Conservation (phyloP, 371 early-diverging fungal genomes). For the Rhizopus arrhizus region DNA sequence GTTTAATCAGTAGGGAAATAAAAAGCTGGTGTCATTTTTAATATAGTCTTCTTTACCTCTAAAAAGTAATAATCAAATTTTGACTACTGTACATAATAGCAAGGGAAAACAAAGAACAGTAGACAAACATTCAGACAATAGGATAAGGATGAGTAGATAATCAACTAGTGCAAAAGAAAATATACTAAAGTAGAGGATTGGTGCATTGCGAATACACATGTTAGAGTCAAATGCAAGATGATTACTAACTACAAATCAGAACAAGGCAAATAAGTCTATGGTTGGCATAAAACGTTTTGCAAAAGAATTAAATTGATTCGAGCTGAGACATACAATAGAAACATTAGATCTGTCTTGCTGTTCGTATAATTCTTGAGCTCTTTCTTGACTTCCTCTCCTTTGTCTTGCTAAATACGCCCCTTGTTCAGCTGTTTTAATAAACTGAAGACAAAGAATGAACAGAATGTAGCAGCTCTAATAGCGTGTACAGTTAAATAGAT, state of each 20-base stretch:
- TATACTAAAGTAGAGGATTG: slow-evolving; percentile 31
- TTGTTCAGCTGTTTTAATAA: slow-evolving; percentile 21
- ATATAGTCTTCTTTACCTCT: background rate
- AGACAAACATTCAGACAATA: slow-evolving; percentile 48
- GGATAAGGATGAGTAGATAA: slow-evolving; percentile 63
- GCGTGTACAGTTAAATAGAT: slow-evolving; percentile 40
- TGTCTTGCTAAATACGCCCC: background rate
- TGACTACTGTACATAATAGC: slow-evolving; percentile 39
- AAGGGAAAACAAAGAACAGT: slow-evolving; percentile 38
- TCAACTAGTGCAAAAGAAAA: slow-evolving; percentile 62
- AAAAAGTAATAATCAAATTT: background rate
- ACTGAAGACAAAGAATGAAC: slow-evolving; percentile 35
- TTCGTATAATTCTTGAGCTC: no score
- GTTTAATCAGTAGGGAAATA: no score
- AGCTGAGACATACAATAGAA: background rate
- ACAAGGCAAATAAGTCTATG: slow-evolving; percentile 59
- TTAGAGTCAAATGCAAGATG: slow-evolving; percentile 61
- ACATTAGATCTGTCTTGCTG: background rate
- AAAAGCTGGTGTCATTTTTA: no score
- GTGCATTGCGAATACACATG: slow-evolving; percentile 51
- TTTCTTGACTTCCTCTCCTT: no score
- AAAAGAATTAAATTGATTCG: background rate
- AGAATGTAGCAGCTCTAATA: slow-evolving; percentile 30
- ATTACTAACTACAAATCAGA: slow-evolving; percentile 72
- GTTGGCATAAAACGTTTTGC: slow-evolving; percentile 41